These are phyloP conservation scores for Microdochium bolleyi DNA, from an alignment of 2,329 filamentous ascomycete genomes.

Conservation along the genomic window DNA sequence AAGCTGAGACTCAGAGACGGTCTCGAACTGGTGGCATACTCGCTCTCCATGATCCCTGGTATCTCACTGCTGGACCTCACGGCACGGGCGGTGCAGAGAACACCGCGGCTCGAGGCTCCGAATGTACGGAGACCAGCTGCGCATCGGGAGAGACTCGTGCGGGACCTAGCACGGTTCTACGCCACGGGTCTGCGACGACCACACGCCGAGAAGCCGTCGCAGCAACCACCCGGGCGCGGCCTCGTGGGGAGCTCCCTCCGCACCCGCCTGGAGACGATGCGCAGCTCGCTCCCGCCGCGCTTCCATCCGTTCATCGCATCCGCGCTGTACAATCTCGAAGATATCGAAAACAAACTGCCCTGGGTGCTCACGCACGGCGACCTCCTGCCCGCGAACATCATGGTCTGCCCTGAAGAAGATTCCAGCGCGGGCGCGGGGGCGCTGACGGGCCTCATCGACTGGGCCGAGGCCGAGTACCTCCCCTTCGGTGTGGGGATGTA, in stretches of 20 bases:
- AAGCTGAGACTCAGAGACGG: constrained; percentile 12
- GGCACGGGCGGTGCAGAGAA: constrained; percentile 11
- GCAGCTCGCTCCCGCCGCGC: constrained; percentile 23
- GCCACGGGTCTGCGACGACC: constrained; percentile 24
- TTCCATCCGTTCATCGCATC: constrained; percentile 17
- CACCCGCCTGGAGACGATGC: constrained; percentile 28
- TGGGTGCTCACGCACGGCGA: constrained; percentile 56
- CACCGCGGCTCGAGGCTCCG: too few relatives aligned
- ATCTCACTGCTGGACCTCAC: constrained; percentile 21
- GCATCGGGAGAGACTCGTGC: constrained; percentile 20
- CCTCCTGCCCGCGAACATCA: constrained; percentile 47
- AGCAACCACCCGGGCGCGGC: constrained; percentile 10
- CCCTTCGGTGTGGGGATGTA: constrained; percentile 54
- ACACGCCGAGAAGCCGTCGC: constrained; percentile 6
- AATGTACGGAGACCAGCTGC: too few relatives aligned
- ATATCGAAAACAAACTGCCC: constrained; percentile 32
- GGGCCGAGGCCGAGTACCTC: constrained; percentile 54
- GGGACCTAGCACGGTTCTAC: constrained; percentile 32
- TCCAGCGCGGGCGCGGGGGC: constrained; percentile 21
- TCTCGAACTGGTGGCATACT: constrained; percentile 27
- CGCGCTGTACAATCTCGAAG: constrained; percentile 17
- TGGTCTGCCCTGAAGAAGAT: constrained; percentile 39
- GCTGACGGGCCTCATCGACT: constrained; percentile 51
- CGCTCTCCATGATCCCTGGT: constrained; percentile 31
- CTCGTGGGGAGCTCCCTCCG: constrained; percentile 31